Evolutionary conservation across 192 early-diverging fungal genomes (phyloP), one percentile per base, ranked within the genome.

Genomic region (Coemansia sp.): DNA sequence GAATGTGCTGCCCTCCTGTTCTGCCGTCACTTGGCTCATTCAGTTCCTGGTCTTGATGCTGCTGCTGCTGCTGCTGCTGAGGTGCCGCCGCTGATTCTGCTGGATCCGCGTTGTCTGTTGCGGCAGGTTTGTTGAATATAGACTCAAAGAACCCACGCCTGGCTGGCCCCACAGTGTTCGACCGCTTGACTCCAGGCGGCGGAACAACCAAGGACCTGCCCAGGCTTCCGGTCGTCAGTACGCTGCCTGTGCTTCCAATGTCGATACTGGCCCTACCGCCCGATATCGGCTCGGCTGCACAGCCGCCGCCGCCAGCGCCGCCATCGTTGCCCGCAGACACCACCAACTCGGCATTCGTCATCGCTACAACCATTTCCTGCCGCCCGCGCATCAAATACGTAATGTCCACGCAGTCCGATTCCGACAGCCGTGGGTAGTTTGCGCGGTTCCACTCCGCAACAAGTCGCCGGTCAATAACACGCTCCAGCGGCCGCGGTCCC

Each of bases 391-490:
- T 65, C 73, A 75, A 23, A 42, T 75, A 70, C 32, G 70, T 70
- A 5, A 81, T 15, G n/a, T 81, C 78, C 17, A 33, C 36, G 55
- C 73, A 67, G 23, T 75, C 78, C 0, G 63, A 13, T 9, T 66
- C 66, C 9, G 66, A 55, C 35, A 81, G 67, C 14, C 25, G 22
- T 0, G 73, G 54, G 9, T 72, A 54, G 66, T 74, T 70, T 9
- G 64, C 65, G 23, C 80, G 70, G 55, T 82, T 82, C 80, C 80
- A 82, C 38, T 82, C 80, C 23, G 75, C 66, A 3, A 82, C 75
- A 62, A 82, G 68, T 8, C 80, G 70, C 43, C 71, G 71, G 19
- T 82, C 80, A 20, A 82, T 63, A 22, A 73, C 50, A 4, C 69
- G 75, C 38, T 74, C 71, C 5, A 82, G 61, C 6, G 74, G 62